These are phyloP conservation scores for Heliophila coronopifolia DNA, from an alignment of 441 rosid species.

Conservation along the genomic window DNA sequence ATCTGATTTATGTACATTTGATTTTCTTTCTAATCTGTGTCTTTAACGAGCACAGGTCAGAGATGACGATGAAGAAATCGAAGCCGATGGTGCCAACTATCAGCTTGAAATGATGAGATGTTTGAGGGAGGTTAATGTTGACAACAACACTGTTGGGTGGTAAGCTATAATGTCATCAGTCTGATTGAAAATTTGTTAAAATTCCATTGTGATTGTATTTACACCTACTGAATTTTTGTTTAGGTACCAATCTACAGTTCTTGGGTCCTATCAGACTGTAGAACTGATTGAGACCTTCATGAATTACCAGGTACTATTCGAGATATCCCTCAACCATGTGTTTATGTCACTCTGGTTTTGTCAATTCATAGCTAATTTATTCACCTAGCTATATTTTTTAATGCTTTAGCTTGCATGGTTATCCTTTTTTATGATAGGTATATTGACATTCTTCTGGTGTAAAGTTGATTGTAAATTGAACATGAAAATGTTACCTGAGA, in stretches of 20 bases:
- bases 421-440: neutral
- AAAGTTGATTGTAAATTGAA: neutral
- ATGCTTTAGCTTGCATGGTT: neutral
- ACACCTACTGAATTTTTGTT: constrained; percentile 10
- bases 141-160: constrained; percentile 97
- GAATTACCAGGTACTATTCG: constrained; percentile 80
- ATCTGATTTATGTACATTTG: neutral
- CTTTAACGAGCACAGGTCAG: constrained; percentile 39
- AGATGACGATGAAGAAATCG: constrained; percentile 91
- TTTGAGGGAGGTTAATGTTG: constrained; percentile 92
- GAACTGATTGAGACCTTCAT: constrained; percentile 92
- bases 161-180: constrained; percentile 21
- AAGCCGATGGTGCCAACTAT: constrained; percentile 94
- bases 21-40: neutral
- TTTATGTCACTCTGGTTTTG: neutral
- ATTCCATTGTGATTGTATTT: neutral
- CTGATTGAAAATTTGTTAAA: neutral
- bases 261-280: constrained; percentile 92
- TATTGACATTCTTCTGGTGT: neutral
- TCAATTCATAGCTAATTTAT: neutral
- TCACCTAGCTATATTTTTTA: neutral
- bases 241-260: constrained; percentile 93
- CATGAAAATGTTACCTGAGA: neutral
- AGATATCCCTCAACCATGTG: neutral
- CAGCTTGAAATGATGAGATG: constrained; percentile 99